A percentile compares a stretch with the other conserved stretches of the same genome.
These are phyloP conservation scores for Bruguiera sexangula DNA, from an alignment of 345 rosid species.

Conservation along the genomic window DNA sequence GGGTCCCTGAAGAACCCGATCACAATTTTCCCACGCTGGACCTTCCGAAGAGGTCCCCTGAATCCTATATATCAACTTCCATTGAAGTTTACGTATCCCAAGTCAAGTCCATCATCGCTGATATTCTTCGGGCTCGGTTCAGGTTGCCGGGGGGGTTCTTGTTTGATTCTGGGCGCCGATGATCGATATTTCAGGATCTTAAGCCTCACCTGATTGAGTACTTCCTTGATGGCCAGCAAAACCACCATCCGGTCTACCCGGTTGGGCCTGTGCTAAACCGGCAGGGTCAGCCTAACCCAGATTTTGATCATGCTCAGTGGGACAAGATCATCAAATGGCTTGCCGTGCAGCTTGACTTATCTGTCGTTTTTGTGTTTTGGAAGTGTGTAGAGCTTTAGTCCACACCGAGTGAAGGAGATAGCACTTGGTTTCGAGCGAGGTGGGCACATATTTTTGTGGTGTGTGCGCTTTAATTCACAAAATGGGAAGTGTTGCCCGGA, in stretches of 20 bases:
- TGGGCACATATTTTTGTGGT: constrained; percentile 18
- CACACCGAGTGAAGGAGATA: constrained; percentile 17
- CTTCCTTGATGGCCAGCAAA: background rate
- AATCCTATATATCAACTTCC: constrained; percentile 5
- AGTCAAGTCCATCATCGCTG: background rate
- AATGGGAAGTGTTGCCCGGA: background rate
- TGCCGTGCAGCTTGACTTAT: constrained; percentile 14
- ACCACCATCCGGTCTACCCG: constrained; percentile 4
- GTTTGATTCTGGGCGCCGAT: constrained; percentile 18
- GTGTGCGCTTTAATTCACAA: constrained; percentile 1
- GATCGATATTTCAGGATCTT: constrained; percentile 18
- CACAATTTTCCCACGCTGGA: constrained; percentile 26
- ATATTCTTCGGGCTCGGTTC: constrained; percentile 8
- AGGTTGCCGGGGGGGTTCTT: constrained; percentile 13
- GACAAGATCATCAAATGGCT: constrained; percentile 8
- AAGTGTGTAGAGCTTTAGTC: constrained; percentile 10
- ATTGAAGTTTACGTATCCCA: background rate
- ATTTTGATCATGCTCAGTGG: background rate
- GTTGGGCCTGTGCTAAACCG: background rate
- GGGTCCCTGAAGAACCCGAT: constrained; percentile 21
- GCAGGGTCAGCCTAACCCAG: constrained; percentile 8
- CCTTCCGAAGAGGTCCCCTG: constrained; percentile 14
- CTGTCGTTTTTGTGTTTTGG: constrained; percentile 25
- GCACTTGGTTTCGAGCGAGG: constrained; percentile 21
- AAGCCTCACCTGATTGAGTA: constrained; percentile 2